A percentile compares a stretch with the other conserved stretches of the same genome.
phyloP scores from a whole-genome alignment of 768 basidiomycete species.

The Phallus indusiatus region DNA sequence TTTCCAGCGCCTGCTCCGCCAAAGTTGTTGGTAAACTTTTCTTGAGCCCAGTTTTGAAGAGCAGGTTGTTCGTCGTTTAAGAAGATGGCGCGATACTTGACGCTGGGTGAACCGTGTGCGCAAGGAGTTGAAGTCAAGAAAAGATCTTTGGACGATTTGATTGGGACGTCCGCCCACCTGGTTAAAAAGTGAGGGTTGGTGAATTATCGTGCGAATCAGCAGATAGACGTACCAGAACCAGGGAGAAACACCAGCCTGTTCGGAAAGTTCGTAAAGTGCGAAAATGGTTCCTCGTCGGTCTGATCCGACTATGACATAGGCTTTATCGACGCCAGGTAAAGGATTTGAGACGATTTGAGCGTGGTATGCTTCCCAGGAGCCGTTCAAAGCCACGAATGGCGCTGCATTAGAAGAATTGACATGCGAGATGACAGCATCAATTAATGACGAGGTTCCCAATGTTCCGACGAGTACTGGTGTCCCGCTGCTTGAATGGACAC shows the following conservation, averaged over 20 bases:
- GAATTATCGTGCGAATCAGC: too few relatives aligned
- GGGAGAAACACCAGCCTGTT: slow-evolving; percentile 66
- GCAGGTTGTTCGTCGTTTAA: slow-evolving; percentile 72
- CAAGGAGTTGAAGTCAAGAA: slow-evolving; percentile 33
- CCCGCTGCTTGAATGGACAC: slow-evolving; percentile 15
- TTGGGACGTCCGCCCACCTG: slow-evolving; percentile 73
- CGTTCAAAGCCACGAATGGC: slow-evolving; percentile 36
- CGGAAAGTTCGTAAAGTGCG: slow-evolving; percentile 56
- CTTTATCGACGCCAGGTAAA: slow-evolving; percentile 45
- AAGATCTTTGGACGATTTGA: slow-evolving; percentile 37
- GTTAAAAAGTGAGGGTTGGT: too few relatives aligned
- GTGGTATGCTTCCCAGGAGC: slow-evolving; percentile 60
- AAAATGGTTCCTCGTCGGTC: slow-evolving; percentile 65
- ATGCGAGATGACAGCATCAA: slow-evolving; percentile 40
- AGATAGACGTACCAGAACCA: slow-evolving; percentile 45
- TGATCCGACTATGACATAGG: slow-evolving; percentile 59
- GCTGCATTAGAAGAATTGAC: slow-evolving; percentile 38
- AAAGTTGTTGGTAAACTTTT: slow-evolving; percentile 48
- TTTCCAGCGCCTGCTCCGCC: slow-evolving; percentile 32
- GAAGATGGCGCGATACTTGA: slow-evolving; percentile 66
- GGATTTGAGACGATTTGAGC: slow-evolving; percentile 44
- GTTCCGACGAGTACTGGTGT: slow-evolving; percentile 57
- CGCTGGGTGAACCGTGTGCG: slow-evolving; percentile 51
- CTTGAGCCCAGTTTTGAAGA: slow-evolving; percentile 60
- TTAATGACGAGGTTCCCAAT: slow-evolving; percentile 46